phyloP scores from a whole-genome alignment of 495 filamentous ascomycete species.

The Hypoxylon fragiforme region DNA sequence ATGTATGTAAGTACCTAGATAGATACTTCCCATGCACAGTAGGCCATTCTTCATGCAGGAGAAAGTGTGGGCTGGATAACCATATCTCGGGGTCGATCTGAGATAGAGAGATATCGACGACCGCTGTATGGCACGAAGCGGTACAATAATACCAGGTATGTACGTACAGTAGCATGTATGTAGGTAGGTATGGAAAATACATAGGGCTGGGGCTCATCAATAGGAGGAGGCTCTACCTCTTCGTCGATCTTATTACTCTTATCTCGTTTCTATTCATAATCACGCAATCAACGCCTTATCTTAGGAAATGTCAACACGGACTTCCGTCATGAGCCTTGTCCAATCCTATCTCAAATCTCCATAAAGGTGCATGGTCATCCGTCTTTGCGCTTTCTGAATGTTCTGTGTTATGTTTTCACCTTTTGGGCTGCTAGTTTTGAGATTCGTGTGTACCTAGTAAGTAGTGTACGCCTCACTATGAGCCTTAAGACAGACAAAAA shows the following conservation, averaged over 20 bases:
- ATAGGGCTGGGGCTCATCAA: too few relatives aligned
- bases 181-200: too few relatives aligned
- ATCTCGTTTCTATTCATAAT: constrained; percentile 33
- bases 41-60: constrained; percentile 4
- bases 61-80: not conserved
- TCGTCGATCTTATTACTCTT: constrained; percentile 31
- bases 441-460: not conserved
- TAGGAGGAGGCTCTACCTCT: constrained; percentile 25
- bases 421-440: not conserved
- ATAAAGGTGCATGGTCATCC: constrained; percentile 20
- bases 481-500: not conserved
- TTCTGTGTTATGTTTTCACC: constrained; percentile 8
- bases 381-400: constrained; percentile 9
- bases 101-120: constrained; percentile 30
- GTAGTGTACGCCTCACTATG: not conserved
- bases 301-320: constrained; percentile 27
- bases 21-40: not conserved
- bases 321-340: constrained; percentile 14
- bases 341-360: too few relatives aligned
- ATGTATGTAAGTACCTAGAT: not conserved
- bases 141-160: too few relatives aligned
- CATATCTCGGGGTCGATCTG: constrained; percentile 25
- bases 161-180: too few relatives aligned
- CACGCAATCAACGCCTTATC: constrained; percentile 35
- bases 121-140: constrained; percentile 17